Conservation (phyloP, 1,139 yeast genomes). For the Saccharomycopsis hybrid region DNA sequence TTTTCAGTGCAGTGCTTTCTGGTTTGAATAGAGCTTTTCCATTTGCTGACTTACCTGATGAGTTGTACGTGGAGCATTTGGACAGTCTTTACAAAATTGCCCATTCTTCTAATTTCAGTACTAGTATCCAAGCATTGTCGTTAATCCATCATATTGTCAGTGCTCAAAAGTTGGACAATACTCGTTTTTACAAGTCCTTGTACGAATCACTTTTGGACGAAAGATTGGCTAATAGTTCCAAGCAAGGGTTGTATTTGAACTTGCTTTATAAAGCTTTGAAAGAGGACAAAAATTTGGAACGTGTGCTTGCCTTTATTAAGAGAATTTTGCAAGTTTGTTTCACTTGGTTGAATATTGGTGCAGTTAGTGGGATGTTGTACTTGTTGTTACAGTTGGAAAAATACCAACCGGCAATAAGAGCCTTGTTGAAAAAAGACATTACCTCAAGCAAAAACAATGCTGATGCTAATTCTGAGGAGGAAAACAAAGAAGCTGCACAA, state of each 20-base stretch:
- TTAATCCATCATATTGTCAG: conserved; percentile 71
- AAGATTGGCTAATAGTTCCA: conserved; percentile 75
- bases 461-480: conserved; percentile 3
- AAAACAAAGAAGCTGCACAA: conserved; percentile 1
- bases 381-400: conserved; percentile 64
- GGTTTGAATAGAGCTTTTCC: conserved; percentile 98
- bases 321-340: conserved; percentile 79
- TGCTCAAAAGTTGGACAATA: conserved; percentile 51
- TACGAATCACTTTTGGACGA: conserved; percentile 88
- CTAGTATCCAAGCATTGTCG: conserved; percentile 87
- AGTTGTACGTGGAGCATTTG: conserved; percentile 69
- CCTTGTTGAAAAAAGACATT: conserved; percentile 16
- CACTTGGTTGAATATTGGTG: conserved; percentile 85
- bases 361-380: conserved; percentile 83
- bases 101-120: conserved; percentile 89
- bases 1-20: conserved; percentile 86
- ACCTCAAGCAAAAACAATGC: too few species aligned
- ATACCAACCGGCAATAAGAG: conserved; percentile 33
- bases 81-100: conserved; percentile 84
- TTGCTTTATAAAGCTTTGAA: conserved; percentile 78
- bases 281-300: conserved; percentile 52
- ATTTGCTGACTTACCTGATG: conserved; percentile 70
- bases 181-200: conserved; percentile 80
- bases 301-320: conserved; percentile 88
- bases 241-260: conserved; percentile 84